Evolutionary conservation across 805 yeast species (phyloP).

Genomic region (Ogataea neopini): DNA sequence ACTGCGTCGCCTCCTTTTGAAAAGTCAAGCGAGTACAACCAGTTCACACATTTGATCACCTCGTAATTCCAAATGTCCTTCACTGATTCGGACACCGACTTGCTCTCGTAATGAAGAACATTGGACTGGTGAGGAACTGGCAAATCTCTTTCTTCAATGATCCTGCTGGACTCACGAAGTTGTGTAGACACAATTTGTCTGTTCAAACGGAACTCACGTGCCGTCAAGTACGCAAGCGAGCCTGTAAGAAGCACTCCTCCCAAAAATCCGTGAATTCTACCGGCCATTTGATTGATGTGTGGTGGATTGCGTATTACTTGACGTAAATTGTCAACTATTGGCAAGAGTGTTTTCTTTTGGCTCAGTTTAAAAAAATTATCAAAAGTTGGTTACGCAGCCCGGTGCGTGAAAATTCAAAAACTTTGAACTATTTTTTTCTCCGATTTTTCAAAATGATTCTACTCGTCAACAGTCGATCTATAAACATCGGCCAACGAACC

Average conservation of each 20-base stretch:
- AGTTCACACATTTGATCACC: conserved; percentile 60
- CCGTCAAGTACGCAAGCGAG: conserved; percentile 61
- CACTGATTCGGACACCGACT: conserved; percentile 57
- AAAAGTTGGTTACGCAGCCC: neutral
- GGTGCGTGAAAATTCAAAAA: neutral
- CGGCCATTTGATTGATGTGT: conserved; percentile 33
- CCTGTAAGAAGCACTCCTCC: conserved; percentile 65
- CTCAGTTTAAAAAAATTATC: neutral
- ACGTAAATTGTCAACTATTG: too few relatives aligned
- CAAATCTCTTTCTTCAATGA: conserved; percentile 55
- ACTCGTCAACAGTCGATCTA: neutral
- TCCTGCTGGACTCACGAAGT: conserved; percentile 47
- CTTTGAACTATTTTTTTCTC: neutral
- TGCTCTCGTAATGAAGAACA: conserved; percentile 45
- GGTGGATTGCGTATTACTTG: neutral
- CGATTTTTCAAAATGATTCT: neutral
- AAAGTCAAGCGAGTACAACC: conserved; percentile 49
- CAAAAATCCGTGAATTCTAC: conserved; percentile 56
- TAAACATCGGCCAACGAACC: neutral
- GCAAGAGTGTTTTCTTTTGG: neutral
- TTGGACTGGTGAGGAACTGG: conserved; percentile 46
- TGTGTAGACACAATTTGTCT: conserved; percentile 47
- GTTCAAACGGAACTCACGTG: conserved; percentile 52
- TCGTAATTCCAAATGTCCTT: conserved; percentile 83
- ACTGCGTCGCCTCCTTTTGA: conserved; percentile 18